Evolutionary conservation across 2,329 filamentous ascomycete genomes (phyloP).

Genomic region (Cryphonectria radicalis): DNA sequence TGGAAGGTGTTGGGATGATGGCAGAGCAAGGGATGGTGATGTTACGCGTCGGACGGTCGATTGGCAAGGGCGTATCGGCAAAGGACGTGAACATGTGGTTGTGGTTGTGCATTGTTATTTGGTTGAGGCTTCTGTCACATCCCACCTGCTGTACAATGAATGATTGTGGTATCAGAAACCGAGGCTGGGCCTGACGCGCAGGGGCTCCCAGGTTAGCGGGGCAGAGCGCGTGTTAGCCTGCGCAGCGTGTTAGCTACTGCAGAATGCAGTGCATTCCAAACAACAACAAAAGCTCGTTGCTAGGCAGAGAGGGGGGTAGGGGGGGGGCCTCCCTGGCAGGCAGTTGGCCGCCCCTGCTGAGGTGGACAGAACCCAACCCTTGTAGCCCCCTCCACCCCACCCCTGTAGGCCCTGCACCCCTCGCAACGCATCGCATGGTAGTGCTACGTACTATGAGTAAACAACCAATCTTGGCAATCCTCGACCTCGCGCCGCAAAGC

Average conservation of each 20-base stretch:
- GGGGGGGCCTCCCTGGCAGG: not conserved
- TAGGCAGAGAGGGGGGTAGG: not conserved
- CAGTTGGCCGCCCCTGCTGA: not conserved
- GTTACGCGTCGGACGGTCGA: too few relatives aligned
- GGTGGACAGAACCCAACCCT: not conserved
- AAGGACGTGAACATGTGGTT: not conserved
- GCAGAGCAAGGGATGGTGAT: not conserved
- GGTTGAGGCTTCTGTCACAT: not conserved
- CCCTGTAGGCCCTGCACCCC: not conserved
- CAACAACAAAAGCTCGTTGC: constrained; percentile 26
- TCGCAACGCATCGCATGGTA: not conserved
- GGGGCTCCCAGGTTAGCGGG: constrained; percentile 14
- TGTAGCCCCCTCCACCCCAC: not conserved
- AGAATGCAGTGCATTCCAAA: constrained; percentile 6
- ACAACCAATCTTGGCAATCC: not conserved
- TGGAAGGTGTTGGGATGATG: not conserved
- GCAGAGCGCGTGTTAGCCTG: constrained; percentile 10
- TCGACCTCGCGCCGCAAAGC: constrained; percentile 1
- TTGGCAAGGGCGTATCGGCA: not conserved
- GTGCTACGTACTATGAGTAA: not conserved
- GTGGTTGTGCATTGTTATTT: not conserved
- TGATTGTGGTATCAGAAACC: not conserved
- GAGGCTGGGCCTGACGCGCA: not conserved
- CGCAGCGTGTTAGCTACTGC: not conserved
- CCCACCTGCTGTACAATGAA: not conserved